phyloP scores from a whole-genome alignment of 208 protist genomes.

The Trypanosoma caninum region DNA sequence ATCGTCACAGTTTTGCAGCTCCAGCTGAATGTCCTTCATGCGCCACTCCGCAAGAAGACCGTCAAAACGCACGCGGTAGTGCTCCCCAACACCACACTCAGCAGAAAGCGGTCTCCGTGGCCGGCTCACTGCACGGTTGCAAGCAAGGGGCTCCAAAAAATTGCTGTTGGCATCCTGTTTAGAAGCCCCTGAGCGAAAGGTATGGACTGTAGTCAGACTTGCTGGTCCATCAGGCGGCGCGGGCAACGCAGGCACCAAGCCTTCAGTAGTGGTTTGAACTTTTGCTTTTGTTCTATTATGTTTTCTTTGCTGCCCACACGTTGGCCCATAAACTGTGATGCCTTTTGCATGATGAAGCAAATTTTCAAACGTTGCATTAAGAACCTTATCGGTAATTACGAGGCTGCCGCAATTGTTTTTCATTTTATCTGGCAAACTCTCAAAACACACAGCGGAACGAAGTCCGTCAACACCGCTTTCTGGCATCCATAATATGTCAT shows the following conservation, averaged over 20 bases:
- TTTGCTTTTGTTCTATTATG: neutral
- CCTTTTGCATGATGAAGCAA: conserved; percentile 28
- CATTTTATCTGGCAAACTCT: neutral
- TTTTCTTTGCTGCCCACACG: too few relatives aligned
- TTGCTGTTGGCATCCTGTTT: too few relatives aligned
- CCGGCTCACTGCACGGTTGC: neutral
- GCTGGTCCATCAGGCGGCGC: neutral
- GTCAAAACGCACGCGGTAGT: conserved; percentile 30
- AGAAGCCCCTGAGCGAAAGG: neutral
- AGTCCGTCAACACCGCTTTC: neutral
- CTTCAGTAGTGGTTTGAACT: too few relatives aligned
- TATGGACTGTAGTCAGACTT: neutral
- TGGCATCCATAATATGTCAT: conserved; percentile 9
- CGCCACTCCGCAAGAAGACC: conserved; percentile 31
- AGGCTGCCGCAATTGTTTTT: neutral
- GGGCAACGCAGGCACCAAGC: too few relatives aligned
- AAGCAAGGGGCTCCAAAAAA: neutral
- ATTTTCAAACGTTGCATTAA: neutral
- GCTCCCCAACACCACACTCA: conserved; percentile 45
- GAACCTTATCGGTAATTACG: neutral
- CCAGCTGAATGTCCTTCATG: conserved; percentile 32
- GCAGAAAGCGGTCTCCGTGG: conserved; percentile 35
- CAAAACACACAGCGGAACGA: neutral
- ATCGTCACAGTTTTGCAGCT: conserved; percentile 33
- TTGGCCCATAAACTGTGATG: conserved; percentile 27